A percentile compares a stretch with the other conserved stretches of the same genome.
Conservation (phyloP, 345 rosid species). For the Ailanthus altissimus region DNA sequence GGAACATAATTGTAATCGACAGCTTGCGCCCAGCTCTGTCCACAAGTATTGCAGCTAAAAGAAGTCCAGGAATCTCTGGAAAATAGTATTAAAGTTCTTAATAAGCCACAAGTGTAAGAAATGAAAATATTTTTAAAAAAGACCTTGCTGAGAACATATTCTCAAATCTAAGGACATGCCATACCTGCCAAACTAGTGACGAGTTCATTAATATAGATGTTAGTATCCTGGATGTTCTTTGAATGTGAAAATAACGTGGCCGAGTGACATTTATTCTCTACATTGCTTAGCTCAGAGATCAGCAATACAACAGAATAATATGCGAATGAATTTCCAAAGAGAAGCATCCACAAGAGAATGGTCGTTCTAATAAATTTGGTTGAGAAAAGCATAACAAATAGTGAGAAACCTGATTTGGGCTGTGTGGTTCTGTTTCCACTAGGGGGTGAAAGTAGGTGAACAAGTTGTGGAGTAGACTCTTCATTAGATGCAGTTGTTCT, state of each 20-base stretch:
- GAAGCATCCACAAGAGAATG: slow-evolving; percentile 49
- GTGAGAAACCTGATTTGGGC: slow-evolving; percentile 36
- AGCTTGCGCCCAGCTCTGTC: slow-evolving; percentile 59
- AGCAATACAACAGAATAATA: slow-evolving; percentile 60
- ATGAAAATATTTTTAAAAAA: not conserved
- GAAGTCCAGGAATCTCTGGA: slow-evolving; percentile 58
- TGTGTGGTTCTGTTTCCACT: slow-evolving; percentile 11
- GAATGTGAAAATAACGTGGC: slow-evolving; percentile 7
- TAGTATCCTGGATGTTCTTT: slow-evolving; percentile 18
- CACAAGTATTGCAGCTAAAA: slow-evolving; percentile 49
- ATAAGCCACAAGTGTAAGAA: not conserved
- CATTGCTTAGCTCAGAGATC: slow-evolving; percentile 50
- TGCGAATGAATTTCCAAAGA: slow-evolving; percentile 57
- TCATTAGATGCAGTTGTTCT: slow-evolving; percentile 26
- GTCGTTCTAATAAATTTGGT: slow-evolving; percentile 46
- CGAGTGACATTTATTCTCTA: slow-evolving; percentile 30
- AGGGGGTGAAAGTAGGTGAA: slow-evolving; percentile 19
- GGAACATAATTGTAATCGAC: slow-evolving; percentile 48
- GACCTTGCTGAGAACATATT: not conserved
- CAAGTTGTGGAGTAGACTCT: slow-evolving; percentile 25
- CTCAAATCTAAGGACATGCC: not conserved
- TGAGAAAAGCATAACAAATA: slow-evolving; percentile 46
- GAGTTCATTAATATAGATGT: slow-evolving; percentile 43
- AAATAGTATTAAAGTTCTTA: not conserved
- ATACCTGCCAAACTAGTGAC: slow-evolving; percentile 57